Percentiles rank a stretch among this genome's conserved stretches.
These are phyloP conservation scores for Ganoderma meredithae DNA, from an alignment of 1,284 basidiomycete species.

Conservation along the genomic window DNA sequence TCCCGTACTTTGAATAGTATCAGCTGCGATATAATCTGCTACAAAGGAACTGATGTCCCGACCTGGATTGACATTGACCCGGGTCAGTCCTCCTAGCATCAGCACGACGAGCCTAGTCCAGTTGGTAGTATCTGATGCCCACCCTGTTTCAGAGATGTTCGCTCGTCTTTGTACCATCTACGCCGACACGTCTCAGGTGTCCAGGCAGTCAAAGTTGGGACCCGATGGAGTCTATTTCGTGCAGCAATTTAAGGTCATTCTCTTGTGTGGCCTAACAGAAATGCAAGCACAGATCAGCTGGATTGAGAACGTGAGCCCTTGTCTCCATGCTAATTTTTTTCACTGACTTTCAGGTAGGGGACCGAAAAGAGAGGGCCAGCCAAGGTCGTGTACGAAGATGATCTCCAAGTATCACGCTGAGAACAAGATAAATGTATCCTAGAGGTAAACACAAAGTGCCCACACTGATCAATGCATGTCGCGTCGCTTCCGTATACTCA, in stretches of 20 bases:
- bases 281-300: slow-evolving; percentile 54
- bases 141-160: slow-evolving; percentile 46
- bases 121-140: no score
- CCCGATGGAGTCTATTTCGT: slow-evolving; percentile 43
- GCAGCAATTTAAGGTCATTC: slow-evolving; percentile 53
- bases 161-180: slow-evolving; percentile 51
- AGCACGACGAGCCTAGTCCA: no score
- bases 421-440: no score
- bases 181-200: slow-evolving; percentile 48
- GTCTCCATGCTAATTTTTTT: no score
- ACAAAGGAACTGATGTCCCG: slow-evolving; percentile 48
- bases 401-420: slow-evolving; percentile 15
- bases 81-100: no score
- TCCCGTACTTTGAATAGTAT: slow-evolving; percentile 39
- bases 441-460: no score
- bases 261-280: slow-evolving; percentile 58
- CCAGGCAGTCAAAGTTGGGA: slow-evolving; percentile 29
- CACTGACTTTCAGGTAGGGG: not conserved
- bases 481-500: no score
- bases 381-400: slow-evolving; percentile 31
- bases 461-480: no score
- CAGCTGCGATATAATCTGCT: slow-evolving; percentile 47
- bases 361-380: slow-evolving; percentile 25
- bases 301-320: slow-evolving; percentile 52
- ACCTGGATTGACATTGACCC: slow-evolving; percentile 54